Evolutionary conservation across 2,329 filamentous ascomycete species (phyloP).

Genomic region (Pseudogymnoascus sp.): DNA sequence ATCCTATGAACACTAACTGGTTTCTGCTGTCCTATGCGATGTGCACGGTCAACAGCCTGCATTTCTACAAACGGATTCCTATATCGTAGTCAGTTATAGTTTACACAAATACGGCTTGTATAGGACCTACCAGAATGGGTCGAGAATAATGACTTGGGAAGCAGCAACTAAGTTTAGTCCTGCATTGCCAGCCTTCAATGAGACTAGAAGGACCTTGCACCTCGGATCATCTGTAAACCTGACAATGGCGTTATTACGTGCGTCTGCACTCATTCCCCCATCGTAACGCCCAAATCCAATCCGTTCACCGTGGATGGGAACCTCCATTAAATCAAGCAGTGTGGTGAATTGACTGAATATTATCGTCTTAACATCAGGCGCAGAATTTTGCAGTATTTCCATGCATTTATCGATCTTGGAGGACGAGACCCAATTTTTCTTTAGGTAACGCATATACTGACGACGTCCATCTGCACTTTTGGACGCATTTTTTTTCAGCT

Average conservation of each 20-base stretch:
- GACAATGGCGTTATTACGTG: constrained; percentile 58
- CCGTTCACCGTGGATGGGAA: constrained; percentile 53
- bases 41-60: constrained; percentile 82
- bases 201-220: constrained; percentile 66
- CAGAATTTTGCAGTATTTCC: constrained; percentile 28
- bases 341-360: constrained; percentile 79
- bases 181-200: constrained; percentile 72
- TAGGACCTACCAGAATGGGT: constrained; percentile 66
- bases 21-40: constrained; percentile 73
- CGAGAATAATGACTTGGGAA: constrained; percentile 79
- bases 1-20: constrained; percentile 74
- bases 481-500: constrained; percentile 58
- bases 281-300: constrained; percentile 59
- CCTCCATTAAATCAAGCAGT: constrained; percentile 67
- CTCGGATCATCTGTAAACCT: constrained; percentile 53
- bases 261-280: constrained; percentile 60
- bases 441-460: constrained; percentile 63
- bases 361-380: constrained; percentile 61
- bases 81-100: not conserved
- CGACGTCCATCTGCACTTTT: constrained; percentile 56
- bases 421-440: constrained; percentile 65
- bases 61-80: constrained; percentile 80
- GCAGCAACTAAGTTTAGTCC: constrained; percentile 80
- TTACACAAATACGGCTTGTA: not conserved
- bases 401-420: constrained; percentile 46